These are phyloP conservation scores for Cardamine chenopodiifolia DNA, from an alignment of 345 rosid species.

Conservation along the genomic window DNA sequence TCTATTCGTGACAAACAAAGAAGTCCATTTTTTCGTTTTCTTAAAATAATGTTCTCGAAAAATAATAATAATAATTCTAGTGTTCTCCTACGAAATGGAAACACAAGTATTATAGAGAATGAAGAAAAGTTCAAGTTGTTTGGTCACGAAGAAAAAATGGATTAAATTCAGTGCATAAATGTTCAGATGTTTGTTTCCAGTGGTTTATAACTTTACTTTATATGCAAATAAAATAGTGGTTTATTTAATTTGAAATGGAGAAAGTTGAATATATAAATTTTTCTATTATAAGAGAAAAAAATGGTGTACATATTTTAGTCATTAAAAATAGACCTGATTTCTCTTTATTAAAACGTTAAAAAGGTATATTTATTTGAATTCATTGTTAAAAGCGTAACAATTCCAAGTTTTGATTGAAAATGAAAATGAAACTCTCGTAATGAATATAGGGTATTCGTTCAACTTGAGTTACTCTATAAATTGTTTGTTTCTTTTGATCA, in stretches of 20 bases:
- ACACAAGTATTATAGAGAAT: not conserved
- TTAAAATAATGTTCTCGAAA: too few relatives aligned
- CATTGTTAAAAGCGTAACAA: not conserved
- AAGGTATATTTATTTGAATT: not conserved
- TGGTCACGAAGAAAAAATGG: not conserved
- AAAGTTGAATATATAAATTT: not conserved
- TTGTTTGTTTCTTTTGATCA: not conserved
- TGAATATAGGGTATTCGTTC: not conserved
- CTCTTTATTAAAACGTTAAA: not conserved
- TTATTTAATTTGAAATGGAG: not conserved
- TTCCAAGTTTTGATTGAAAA: too few relatives aligned
- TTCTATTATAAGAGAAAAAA: not conserved
- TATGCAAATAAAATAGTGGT: not conserved
- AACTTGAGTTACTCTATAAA: not conserved
- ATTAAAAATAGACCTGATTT: not conserved
- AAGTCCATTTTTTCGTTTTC: not conserved
- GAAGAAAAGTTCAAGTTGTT: not conserved
- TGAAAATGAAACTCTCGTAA: not conserved
- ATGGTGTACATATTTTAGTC: not conserved
- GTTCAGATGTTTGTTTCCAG: not conserved
- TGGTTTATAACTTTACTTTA: not conserved
- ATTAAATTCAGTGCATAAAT: not conserved
- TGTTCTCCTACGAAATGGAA: not conserved
- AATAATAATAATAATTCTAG: too few relatives aligned
- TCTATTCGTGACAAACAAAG: conserved; percentile 8